These are phyloP conservation scores for Solanum hybrid DNA, from an alignment of 305 asterid species.

Conservation along the genomic window DNA sequence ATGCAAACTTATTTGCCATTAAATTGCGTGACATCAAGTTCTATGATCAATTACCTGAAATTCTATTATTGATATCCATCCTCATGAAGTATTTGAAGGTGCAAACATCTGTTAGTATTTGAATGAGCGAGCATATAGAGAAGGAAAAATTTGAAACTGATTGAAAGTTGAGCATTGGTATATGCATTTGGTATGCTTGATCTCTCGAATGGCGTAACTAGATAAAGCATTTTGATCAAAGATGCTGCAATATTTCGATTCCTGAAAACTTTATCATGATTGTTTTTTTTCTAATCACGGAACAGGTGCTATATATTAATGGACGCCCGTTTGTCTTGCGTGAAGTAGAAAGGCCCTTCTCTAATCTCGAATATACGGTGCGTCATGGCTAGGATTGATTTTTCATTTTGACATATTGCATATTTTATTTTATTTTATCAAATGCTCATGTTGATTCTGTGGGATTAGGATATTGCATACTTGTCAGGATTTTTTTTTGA, in stretches of 20 bases:
- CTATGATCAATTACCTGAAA: background rate
- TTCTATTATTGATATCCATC: background rate
- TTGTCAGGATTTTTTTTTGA: background rate
- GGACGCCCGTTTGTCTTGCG: constrained; percentile 98
- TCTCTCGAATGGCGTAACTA: background rate
- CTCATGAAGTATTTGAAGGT: background rate
- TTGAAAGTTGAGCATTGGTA: background rate
- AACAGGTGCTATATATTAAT: constrained; percentile 88
- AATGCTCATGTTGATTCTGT: background rate
- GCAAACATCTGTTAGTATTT: background rate
- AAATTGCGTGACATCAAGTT: background rate
- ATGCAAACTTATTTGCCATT: background rate
- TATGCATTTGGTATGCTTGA: background rate
- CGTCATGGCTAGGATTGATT: constrained; percentile 14
- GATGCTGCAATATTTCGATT: background rate
- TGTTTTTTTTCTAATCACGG: constrained; percentile 14
- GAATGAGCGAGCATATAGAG: background rate
- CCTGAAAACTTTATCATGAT: constrained; percentile 2
- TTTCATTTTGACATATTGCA: background rate
- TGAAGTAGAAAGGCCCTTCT: constrained; percentile 93
- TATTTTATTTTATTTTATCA: background rate
- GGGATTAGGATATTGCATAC: background rate
- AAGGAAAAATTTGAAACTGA: background rate
- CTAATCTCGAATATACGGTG: constrained; percentile 98
- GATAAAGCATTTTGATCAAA: background rate